A percentile compares a stretch with the other conserved stretches of the same genome.
phyloP scores from a whole-genome alignment of 192 early-diverging fungal genomes.

The Backusella sp. region DNA sequence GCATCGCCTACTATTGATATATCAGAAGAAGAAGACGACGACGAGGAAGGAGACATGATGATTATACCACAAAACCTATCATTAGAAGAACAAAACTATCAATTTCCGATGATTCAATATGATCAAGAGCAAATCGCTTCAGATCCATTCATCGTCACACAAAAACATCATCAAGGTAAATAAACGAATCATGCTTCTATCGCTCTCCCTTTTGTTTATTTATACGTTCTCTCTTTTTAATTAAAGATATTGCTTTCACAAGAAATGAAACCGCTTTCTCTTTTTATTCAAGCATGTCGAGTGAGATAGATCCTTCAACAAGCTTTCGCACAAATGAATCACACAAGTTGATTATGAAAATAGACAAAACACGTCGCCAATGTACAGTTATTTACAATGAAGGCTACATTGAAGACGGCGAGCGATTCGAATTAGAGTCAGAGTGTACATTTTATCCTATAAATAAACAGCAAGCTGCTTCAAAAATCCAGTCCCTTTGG shows the following conservation, averaged over 20 bases:
- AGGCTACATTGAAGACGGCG: background rate
- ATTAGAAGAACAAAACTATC: background rate
- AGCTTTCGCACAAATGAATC: background rate
- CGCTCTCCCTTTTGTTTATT: background rate
- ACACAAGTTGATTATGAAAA: background rate
- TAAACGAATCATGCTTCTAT: background rate
- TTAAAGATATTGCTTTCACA: background rate
- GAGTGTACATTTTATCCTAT: background rate
- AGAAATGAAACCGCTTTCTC: background rate
- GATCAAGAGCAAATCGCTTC: background rate
- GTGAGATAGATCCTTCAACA: background rate
- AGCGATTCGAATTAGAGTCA: background rate
- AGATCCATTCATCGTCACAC: background rate
- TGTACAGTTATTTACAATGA: background rate
- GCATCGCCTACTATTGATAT: background rate
- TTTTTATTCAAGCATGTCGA: background rate
- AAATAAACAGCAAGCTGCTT: background rate
- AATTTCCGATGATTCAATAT: background rate
- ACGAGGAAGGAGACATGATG: background rate
- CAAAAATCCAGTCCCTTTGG: background rate
- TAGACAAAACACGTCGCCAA: background rate
- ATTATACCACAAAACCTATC: constrained; percentile 1
- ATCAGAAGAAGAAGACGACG: background rate
- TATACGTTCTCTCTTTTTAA: background rate
- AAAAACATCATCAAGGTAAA: constrained; percentile 1